Evolutionary conservation across 352 stramenopile genomes (phyloP).

Genomic region (Phytopythium cucurbitacearum): DNA sequence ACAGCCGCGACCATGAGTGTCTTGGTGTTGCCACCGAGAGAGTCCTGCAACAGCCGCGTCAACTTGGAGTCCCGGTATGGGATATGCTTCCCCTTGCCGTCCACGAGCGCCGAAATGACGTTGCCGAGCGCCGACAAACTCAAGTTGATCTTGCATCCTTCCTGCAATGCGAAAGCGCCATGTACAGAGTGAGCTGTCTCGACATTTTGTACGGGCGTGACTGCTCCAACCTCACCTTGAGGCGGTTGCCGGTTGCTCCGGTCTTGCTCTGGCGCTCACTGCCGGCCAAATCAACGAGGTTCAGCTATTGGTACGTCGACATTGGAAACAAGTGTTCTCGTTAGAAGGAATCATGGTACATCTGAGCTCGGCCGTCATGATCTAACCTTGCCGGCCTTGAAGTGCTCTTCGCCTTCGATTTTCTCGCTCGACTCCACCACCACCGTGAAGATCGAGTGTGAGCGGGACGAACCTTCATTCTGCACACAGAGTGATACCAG

Average conservation of each 20-base stretch:
- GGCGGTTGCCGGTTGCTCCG: conserved; percentile 64
- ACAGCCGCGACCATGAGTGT: conserved; percentile 96
- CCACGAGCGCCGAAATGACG: conserved; percentile 82
- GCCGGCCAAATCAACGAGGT: conserved; percentile 77
- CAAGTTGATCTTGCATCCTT: conserved; percentile 88
- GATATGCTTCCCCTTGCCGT: conserved; percentile 84
- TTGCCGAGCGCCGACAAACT: conserved; percentile 76
- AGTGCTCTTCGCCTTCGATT: conserved; percentile 62
- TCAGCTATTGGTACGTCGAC: conserved; percentile 32
- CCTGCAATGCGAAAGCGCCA: conserved; percentile 33
- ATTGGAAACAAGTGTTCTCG: not conserved
- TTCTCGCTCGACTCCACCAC: conserved; percentile 82
- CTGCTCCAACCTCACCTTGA: conserved; percentile 37
- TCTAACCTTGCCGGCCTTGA: conserved; percentile 75
- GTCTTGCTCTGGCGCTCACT: conserved; percentile 86
- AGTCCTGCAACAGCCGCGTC: conserved; percentile 90
- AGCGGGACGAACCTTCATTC: conserved; percentile 81
- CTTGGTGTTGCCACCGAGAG: conserved; percentile 93
- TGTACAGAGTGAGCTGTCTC: not conserved
- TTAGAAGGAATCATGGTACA: too few species aligned
- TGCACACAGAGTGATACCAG: conserved; percentile 10
- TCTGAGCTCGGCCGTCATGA: not conserved
- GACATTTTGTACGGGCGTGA: not conserved
- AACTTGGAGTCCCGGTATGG: conserved; percentile 92
- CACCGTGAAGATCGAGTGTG: conserved; percentile 86